phyloP scores from a whole-genome alignment of 73 alveolate genomes.

The Tetrahymena borealis region DNA sequence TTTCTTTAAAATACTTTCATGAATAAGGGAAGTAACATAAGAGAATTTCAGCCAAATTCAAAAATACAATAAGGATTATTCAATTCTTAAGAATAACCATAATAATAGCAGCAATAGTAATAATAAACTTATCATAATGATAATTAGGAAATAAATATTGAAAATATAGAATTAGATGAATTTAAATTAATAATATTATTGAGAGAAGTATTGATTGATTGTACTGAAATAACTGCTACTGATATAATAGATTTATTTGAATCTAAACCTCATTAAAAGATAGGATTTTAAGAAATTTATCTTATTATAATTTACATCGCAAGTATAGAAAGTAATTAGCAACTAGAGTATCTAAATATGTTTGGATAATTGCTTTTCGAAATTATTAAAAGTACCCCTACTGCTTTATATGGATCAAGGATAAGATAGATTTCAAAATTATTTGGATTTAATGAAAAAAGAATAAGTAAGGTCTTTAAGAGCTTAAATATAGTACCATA shows the following conservation, averaged over 20 bases:
- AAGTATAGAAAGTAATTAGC: background rate
- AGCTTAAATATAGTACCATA: background rate
- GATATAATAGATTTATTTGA: background rate
- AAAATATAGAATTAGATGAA: background rate
- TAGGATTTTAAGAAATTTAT: background rate
- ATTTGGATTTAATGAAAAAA: background rate
- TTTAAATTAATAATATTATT: background rate
- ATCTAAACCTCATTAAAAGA: background rate
- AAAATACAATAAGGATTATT: background rate
- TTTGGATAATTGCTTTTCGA: background rate
- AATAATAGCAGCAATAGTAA: background rate
- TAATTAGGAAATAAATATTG: background rate
- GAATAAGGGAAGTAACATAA: background rate
- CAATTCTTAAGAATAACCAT: background rate
- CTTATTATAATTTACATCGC: background rate
- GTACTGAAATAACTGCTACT: background rate
- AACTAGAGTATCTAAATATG: background rate
- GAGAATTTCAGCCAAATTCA: background rate
- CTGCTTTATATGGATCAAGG: background rate
- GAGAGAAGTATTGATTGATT: background rate
- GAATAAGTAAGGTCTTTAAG: background rate
- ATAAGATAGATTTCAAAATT: background rate
- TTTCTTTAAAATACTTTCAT: background rate
- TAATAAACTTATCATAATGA: background rate
- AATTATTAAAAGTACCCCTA: background rate